Conservation (phyloP, 768 basidiomycete species). For the Mrakia frigida region DNA sequence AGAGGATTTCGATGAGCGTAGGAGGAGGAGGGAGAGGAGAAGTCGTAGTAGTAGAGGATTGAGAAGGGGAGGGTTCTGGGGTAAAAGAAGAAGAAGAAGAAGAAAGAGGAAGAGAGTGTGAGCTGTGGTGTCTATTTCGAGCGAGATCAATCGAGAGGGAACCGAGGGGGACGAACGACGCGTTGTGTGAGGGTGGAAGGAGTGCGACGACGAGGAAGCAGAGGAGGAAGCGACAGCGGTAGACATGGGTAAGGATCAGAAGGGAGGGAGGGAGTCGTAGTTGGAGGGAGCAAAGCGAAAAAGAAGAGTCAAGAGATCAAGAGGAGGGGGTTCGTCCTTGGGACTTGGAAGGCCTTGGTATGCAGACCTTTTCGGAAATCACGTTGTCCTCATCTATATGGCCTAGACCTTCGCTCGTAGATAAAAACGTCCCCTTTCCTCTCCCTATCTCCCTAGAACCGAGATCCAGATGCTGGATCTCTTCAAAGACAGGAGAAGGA, state of each 20-base stretch:
- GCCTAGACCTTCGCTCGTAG: too few relatives aligned
- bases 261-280: not conserved
- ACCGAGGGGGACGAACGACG: not conserved
- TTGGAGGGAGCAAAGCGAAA: not conserved
- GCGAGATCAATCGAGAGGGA: not conserved
- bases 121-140: not conserved
- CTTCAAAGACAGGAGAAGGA: too few relatives aligned
- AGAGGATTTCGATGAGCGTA: constrained; percentile 74
- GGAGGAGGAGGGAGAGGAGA: constrained; percentile 62
- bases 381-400: too few relatives aligned
- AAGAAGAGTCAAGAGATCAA: not conserved
- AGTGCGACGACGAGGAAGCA: not conserved
- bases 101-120: not conserved
- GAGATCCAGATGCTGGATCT: too few relatives aligned
- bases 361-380: too few relatives aligned
- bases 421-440: too few relatives aligned
- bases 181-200: not conserved
- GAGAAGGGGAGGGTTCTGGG: not conserved
- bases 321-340: too few relatives aligned
- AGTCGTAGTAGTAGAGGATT: not conserved
- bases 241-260: not conserved
- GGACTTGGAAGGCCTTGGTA: too few relatives aligned
- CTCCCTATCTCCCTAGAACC: too few relatives aligned
- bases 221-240: not conserved
- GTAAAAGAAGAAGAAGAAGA: too few relatives aligned